Evolutionary conservation across 1,139 yeast genomes (phyloP).

Genomic region (Meyerozyma sp.): DNA sequence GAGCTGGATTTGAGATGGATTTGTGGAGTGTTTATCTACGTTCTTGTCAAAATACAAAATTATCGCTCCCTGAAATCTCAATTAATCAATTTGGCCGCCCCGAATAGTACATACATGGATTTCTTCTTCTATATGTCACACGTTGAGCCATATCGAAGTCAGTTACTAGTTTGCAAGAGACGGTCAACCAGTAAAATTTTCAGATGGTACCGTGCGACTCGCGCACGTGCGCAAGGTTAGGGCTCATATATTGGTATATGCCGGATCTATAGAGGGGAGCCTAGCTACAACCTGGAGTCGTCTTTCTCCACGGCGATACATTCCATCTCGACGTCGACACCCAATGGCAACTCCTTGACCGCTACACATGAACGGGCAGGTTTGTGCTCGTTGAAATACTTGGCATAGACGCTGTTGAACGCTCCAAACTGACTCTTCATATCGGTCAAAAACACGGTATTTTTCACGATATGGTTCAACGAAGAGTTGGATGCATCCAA

Average conservation of each 20-base stretch:
- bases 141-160: constrained; percentile 42
- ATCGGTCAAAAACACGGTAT: constrained; percentile 83
- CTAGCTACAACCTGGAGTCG: constrained; percentile 29
- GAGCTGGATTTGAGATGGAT: neutral
- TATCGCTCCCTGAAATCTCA: neutral
- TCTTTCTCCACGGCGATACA: constrained; percentile 68
- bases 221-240: neutral
- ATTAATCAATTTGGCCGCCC: neutral
- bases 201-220: neutral
- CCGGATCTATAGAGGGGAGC: neutral
- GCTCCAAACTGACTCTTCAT: constrained; percentile 70
- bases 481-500: constrained; percentile 80
- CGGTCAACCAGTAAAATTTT: constrained; percentile 8
- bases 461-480: constrained; percentile 77
- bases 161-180: constrained; percentile 6
- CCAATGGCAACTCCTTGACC: constrained; percentile 80
- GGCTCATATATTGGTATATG: constrained; percentile 1
- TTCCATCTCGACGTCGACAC: constrained; percentile 71
- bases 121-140: constrained; percentile 51
- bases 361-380: constrained; percentile 98
- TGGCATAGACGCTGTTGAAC: constrained; percentile 78
- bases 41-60: neutral
- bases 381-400: constrained; percentile 74
- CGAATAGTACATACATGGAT: constrained; percentile 37
- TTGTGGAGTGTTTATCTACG: neutral